Conservation (phyloP, 2,329 filamentous ascomycete genomes). For the Chalaropsis ovoidea region DNA sequence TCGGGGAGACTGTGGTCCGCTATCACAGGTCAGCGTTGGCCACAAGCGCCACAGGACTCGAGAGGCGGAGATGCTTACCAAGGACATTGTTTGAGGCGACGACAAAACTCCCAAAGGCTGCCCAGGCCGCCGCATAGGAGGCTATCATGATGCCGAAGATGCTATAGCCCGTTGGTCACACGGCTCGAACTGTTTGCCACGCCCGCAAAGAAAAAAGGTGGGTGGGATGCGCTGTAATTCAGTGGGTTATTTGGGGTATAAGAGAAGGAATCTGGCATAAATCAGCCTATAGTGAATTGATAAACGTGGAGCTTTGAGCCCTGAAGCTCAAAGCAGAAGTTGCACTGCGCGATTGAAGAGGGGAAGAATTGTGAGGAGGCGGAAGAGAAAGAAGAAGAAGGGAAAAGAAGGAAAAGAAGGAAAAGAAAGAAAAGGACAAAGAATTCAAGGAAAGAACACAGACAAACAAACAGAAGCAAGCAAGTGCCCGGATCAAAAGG, state of each 20-base stretch:
- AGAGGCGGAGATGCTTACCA: background rate
- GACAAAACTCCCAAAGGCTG: background rate
- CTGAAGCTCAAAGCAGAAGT: background rate
- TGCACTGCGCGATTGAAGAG: background rate
- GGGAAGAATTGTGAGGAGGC: background rate
- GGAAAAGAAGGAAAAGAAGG: background rate
- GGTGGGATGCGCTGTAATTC: conserved; percentile 10
- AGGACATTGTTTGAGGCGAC: background rate
- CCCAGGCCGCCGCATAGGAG: conserved; percentile 1
- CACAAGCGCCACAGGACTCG: background rate
- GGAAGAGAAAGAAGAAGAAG: background rate
- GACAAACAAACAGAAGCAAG: background rate
- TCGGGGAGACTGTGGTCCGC: conserved; percentile 11
- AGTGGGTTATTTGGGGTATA: conserved; percentile 2
- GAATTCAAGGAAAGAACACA: background rate
- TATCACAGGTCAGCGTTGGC: background rate
- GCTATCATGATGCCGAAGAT: background rate
- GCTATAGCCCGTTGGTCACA: background rate
- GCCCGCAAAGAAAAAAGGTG: background rate
- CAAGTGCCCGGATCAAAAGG: background rate
- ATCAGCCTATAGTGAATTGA: too few relatives aligned
- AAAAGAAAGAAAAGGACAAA: background rate
- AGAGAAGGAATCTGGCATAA: background rate
- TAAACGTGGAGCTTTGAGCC: background rate
- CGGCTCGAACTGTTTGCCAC: background rate